Evolutionary conservation across 768 basidiomycete genomes (phyloP), one percentile per base, ranked within the genome.

Genomic region (Tylopilus subfusipes): DNA sequence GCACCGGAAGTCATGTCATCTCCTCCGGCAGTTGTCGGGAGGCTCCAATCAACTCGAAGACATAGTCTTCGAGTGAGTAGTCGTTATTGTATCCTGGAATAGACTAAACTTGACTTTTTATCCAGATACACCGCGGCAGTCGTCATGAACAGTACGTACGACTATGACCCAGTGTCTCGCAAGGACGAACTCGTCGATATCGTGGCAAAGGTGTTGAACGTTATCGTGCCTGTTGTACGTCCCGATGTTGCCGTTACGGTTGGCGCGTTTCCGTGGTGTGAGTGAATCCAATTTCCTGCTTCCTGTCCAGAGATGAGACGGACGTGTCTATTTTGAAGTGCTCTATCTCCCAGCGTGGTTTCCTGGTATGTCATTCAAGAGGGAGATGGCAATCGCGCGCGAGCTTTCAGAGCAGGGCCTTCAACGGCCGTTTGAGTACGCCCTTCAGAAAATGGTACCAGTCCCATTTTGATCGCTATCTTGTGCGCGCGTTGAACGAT

Each of bases 271-370:
- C 46, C 46, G 2, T 48, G 22, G 46, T 5, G 46, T 48, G 11
- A 48, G 46, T 30, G 3, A 21, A 19, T 49, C 8, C 1, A 7
- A 14, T 13, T 25, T 27, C 0, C 6, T 13, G 3, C 27, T 29
- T 29, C 27, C 27, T 29, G n/a, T n/a, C n/a, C n/a, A n/a, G n/a
- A n/a, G n/a, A n/a, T n/a, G n/a, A n/a, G n/a, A 5, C 34, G 16
- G 16, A 36, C 7, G 14, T 4, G 30, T 30, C n/a, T 30, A n/a
- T 5, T n/a, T 27, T 2, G 8, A 5, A 59, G 57, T 59, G 6
- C 48, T 54, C 9, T 7, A 25, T 31, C 49, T 54, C 16, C 48
- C 50, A 2, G 45, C 50, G 9, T 58, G 57, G 56, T 44, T 58
- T 39, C 43, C 53, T 0, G 53, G 43, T 0, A 30, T 46, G 45